Evolutionary conservation across 768 basidiomycete genomes (phyloP), one percentile per base, ranked within the genome.

Genomic region (Kwoniella botswanensis): DNA sequence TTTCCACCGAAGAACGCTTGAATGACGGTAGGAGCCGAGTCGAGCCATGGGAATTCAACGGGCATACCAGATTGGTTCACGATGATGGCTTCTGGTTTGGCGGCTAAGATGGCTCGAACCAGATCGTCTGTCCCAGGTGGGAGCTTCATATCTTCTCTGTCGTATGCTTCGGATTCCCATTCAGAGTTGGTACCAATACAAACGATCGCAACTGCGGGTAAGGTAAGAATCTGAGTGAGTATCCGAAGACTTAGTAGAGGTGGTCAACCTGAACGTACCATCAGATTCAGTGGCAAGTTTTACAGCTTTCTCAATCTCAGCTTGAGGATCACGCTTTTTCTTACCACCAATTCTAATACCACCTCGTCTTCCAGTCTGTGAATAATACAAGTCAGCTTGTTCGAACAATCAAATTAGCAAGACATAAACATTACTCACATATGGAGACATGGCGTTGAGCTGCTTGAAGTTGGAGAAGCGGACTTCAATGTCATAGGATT

Each of bases 111-210:
- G n/a, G 78, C 71, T 7, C 61, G 21, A 56, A 84, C 74, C 2
- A 84, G 74, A 2, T 67, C 71, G 68, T 82, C 73, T 12, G 73
- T 74, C 3, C 65, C 68, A 7, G 70, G 69, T 54, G 82, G 82
- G 1, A 83, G 70, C n/a, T 86, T 82, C 60, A 92, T 85, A 1
- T 88, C 86, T n/a, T 87, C 87, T n/a, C 91, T 84, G 74, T 92
- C 91, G 73, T 90, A 91, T 11, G 89, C 89, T 82, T 91, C 91
- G 71, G 88, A 88, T 83, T 92, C 90, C 89, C 91, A 91, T 82
- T 92, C 82, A 53, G 88, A 88, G 41, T 88, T 88, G 22, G 91
- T 84, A 4, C 91, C 76, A 46, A 75, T 88, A 69, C 90, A 85
- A 65, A 90, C 85, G 68, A 92, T 80, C 24, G 88, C 89, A 10